phyloP scores from a whole-genome alignment of 2,329 filamentous ascomycete species.

The Talaromyces atroroseus region DNA sequence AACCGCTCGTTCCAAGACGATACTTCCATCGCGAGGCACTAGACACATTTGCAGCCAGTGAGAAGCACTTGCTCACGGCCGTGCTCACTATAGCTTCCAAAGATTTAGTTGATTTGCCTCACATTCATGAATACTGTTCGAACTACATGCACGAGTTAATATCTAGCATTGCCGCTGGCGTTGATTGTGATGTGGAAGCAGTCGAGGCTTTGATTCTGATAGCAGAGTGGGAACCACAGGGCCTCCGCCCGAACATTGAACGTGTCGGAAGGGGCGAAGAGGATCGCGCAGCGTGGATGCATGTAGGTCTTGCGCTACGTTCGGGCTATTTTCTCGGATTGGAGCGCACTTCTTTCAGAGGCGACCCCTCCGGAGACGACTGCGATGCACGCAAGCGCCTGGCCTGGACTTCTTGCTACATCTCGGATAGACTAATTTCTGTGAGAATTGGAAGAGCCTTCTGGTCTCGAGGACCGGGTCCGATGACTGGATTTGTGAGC shows the following conservation, averaged over 20 bases:
- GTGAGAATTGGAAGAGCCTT: slow-evolving; percentile 67
- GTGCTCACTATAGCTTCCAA: slow-evolving; percentile 67
- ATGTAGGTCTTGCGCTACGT: slow-evolving; percentile 64
- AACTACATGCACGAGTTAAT: slow-evolving; percentile 66
- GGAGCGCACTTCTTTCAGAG: slow-evolving; percentile 62
- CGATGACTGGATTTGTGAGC: slow-evolving; percentile 58
- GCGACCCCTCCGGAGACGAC: slow-evolving; percentile 54
- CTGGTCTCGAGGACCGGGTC: slow-evolving; percentile 66
- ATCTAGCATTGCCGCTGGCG: slow-evolving; percentile 60
- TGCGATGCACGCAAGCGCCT: slow-evolving; percentile 59
- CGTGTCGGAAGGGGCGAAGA: slow-evolving; percentile 66
- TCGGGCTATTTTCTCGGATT: slow-evolving; percentile 66
- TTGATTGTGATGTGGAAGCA: slow-evolving; percentile 62
- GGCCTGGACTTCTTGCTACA: slow-evolving; percentile 65
- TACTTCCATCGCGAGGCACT: slow-evolving; percentile 53
- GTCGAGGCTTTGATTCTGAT: slow-evolving; percentile 65
- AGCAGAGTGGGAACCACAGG: slow-evolving; percentile 68
- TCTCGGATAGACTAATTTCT: slow-evolving; percentile 63
- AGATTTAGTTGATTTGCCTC: slow-evolving; percentile 59
- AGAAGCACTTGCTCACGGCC: slow-evolving; percentile 64
- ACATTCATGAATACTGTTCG: slow-evolving; percentile 61
- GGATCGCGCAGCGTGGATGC: slow-evolving; percentile 71
- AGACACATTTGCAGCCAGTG: slow-evolving; percentile 52
- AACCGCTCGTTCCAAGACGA: slow-evolving; percentile 59
- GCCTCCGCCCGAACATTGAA: slow-evolving; percentile 54